Evolutionary conservation across 768 basidiomycete species (phyloP), one percentile per base, ranked within the genome.

Genomic region (Russula lepida): DNA sequence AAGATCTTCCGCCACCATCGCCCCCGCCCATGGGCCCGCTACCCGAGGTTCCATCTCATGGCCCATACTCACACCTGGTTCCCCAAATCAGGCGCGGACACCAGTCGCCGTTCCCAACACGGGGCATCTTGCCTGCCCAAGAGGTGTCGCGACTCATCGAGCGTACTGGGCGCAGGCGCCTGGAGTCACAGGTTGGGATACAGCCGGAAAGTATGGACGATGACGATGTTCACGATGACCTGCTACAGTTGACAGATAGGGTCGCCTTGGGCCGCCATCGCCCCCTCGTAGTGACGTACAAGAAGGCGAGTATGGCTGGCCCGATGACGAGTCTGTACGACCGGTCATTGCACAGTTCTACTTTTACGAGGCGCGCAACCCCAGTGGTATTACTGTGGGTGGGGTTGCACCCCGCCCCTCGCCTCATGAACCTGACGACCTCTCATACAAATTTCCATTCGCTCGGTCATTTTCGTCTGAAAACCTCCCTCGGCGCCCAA

Each of bases 81-180:
- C 57, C 62, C 15, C 4, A 43, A 6, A 54, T 58, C 30, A 75
- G 75, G 60, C 74, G 82, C 19, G 82, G 82, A 13, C 75, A 76
- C 41, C 77, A 80, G 66, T 64, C 75, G 15, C 81, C 83, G 0
- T 83, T 83, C 71, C 82, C 82, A 25, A 54, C 74, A 19, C 71
- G 70, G 11, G 79, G 80, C 21, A 63, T 79, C 21, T 58, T 74
- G 6, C 69, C 60, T 52, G 70, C 50, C 37, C 64, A 57, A 56
- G 66, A 65, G 33, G 65, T 67, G 28, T 57, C 66, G 6, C 54
- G 59, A 46, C 65, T 66, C 27, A 58, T 69, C 48, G 69, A 63
- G 35, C 62, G 66, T 30, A 63, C 67, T 30, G 41, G 33, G 27
- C 56, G 54, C 27, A 54, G 32, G 8, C 39, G 56, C 19, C 53